Conservation (phyloP, 2,329 filamentous ascomycete species). For the Phialocephala sp. region DNA sequence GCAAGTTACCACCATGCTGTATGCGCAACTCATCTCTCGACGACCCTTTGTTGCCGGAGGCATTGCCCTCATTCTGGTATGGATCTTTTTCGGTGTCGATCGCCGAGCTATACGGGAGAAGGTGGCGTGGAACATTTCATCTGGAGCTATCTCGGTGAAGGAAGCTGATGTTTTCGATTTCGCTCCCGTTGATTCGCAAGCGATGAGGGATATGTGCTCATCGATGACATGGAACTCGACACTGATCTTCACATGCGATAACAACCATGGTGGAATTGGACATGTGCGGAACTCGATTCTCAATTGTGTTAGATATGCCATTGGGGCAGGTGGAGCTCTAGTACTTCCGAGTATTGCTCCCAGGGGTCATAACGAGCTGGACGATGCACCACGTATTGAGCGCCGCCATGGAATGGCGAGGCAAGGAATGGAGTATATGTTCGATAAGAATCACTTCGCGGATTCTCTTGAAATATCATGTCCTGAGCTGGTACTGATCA, state of each 20-base stretch:
- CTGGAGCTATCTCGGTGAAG: not conserved
- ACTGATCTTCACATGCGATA: constrained; percentile 49
- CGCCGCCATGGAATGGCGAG: constrained; percentile 38
- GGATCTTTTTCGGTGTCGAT: constrained; percentile 4
- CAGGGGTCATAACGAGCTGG: constrained; percentile 41
- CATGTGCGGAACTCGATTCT: constrained; percentile 50
- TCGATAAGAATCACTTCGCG: constrained; percentile 39
- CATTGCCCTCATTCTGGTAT: constrained; percentile 3
- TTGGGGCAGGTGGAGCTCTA: constrained; percentile 45
- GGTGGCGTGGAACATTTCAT: constrained; percentile 2
- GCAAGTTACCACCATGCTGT: not conserved
- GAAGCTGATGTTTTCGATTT: constrained; percentile 45
- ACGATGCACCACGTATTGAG: constrained; percentile 21
- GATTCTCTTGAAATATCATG: constrained; percentile 38
- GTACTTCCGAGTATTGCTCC: constrained; percentile 47
- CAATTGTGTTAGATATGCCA: constrained; percentile 49
- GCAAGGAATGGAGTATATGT: constrained; percentile 39
- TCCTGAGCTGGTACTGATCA: constrained; percentile 35
- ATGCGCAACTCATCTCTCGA: not conserved
- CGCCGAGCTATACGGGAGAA: not conserved
- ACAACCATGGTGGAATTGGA: constrained; percentile 47
- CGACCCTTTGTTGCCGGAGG: not conserved
- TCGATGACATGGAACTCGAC: constrained; percentile 44
- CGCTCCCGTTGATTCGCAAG: constrained; percentile 44
- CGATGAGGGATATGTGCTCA: constrained; percentile 44